A percentile compares a stretch with the other conserved stretches of the same genome.
These are phyloP conservation scores for Strobilomyces confusus DNA, from an alignment of 768 basidiomycete species.

Conservation along the genomic window DNA sequence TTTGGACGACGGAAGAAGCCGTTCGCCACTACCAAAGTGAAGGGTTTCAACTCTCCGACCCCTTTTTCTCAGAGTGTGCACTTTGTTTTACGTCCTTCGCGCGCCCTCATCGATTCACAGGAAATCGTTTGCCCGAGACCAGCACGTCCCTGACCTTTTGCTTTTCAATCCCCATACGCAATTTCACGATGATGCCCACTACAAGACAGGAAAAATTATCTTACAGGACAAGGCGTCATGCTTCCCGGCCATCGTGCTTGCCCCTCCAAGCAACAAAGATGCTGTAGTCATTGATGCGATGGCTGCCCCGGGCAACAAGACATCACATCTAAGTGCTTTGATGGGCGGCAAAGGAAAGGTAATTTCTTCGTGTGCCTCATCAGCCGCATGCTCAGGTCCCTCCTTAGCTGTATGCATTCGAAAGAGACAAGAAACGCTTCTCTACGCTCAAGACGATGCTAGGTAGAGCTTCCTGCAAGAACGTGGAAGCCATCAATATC, in stretches of 20 bases:
- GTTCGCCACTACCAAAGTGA: constrained; percentile 48
- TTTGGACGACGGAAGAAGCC: constrained; percentile 66
- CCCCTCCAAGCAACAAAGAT: constrained; percentile 52
- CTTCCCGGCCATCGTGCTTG: constrained; percentile 87
- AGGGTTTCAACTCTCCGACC: constrained; percentile 53
- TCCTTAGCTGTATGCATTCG: constrained; percentile 77
- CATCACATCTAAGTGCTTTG: constrained; percentile 86
- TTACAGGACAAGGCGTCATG: constrained; percentile 98
- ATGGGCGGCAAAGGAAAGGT: constrained; percentile 84
- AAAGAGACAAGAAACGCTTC: constrained; percentile 79
- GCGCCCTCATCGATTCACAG: constrained; percentile 30
- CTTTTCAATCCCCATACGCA: constrained; percentile 64
- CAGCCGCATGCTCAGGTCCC: not conserved
- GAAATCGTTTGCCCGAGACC: constrained; percentile 65
- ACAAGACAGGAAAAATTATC: constrained; percentile 77
- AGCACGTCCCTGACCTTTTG: constrained; percentile 79
- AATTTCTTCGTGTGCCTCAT: not conserved
- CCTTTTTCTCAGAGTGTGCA: constrained; percentile 49
- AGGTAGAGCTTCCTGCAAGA: constrained; percentile 74
- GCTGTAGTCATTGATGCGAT: constrained; percentile 85
- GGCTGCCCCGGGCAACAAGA: constrained; percentile 97
- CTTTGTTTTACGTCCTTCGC: not conserved
- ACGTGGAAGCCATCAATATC: constrained; percentile 66
- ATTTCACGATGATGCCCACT: constrained; percentile 69
- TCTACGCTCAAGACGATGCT: constrained; percentile 84